A percentile compares a stretch with the other conserved stretches of the same genome.
These are phyloP conservation scores for Carex littledalei DNA, from an alignment of 176 grass and related monocot species.

Conservation along the genomic window DNA sequence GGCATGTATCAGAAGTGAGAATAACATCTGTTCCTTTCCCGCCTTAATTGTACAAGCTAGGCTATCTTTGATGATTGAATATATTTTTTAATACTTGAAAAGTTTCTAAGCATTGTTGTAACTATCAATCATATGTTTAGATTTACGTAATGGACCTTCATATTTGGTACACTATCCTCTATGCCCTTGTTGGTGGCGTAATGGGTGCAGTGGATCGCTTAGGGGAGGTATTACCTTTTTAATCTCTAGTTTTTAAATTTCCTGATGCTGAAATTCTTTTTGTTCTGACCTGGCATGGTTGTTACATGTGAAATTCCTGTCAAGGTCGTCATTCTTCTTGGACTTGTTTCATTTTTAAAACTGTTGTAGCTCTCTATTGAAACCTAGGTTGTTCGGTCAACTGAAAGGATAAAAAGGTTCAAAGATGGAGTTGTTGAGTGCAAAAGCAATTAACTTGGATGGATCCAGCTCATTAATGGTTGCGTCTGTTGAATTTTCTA, in stretches of 20 bases:
- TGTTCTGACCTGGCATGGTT: background rate
- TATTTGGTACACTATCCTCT: slow-evolving; percentile 89
- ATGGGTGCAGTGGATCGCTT: slow-evolving; percentile 86
- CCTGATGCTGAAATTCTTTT: background rate
- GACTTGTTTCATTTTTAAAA: background rate
- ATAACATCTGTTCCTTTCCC: background rate
- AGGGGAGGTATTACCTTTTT: slow-evolving; percentile 58
- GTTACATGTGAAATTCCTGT: slow-evolving; percentile 10
- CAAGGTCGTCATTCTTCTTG: background rate
- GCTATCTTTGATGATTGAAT: slow-evolving; percentile 2
- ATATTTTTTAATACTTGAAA: slow-evolving; percentile 2
- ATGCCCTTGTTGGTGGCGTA: slow-evolving; percentile 86
- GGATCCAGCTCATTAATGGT: slow-evolving; percentile 3
- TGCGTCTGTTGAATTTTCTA: slow-evolving; percentile 5
- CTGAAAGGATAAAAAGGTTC: background rate
- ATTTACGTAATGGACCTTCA: slow-evolving; percentile 97
- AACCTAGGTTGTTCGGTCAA: background rate
- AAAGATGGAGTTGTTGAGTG: background rate
- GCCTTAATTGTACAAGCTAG: slow-evolving; percentile 9
- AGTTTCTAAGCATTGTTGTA: background rate
- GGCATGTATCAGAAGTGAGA: background rate
- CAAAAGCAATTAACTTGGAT: background rate
- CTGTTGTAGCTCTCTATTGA: background rate
- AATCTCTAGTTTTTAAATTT: background rate
- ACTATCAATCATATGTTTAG: slow-evolving; percentile 31